phyloP scores from a whole-genome alignment of 345 rosid species.

The Litchi chinensis region DNA sequence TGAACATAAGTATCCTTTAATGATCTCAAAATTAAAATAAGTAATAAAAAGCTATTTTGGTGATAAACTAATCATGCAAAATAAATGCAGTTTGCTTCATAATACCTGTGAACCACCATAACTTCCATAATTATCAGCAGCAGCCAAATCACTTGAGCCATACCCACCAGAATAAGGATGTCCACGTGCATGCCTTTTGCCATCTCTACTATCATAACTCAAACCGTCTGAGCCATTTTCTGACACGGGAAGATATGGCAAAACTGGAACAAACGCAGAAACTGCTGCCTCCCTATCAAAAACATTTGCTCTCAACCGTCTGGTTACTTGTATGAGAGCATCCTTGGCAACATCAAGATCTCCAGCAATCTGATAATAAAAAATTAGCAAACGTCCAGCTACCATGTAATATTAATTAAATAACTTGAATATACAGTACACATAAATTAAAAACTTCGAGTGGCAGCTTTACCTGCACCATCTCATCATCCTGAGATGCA shows the following conservation, averaged over 20 bases:
- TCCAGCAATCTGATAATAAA: slow-evolving; percentile 69
- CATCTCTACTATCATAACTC: slow-evolving; percentile 69
- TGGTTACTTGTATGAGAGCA: slow-evolving; percentile 82
- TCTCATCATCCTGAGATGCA: slow-evolving; percentile 90
- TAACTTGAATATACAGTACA: neutral
- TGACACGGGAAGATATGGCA: slow-evolving; percentile 86
- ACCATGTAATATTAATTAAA: neutral
- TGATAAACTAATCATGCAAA: neutral
- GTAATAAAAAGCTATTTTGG: neutral
- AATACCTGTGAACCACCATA: slow-evolving; percentile 78
- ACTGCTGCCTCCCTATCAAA: slow-evolving; percentile 89
- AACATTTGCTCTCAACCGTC: slow-evolving; percentile 79
- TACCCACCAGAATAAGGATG: slow-evolving; percentile 75
- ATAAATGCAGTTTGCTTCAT: neutral
- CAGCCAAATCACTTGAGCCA: slow-evolving; percentile 61
- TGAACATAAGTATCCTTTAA: neutral
- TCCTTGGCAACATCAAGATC: slow-evolving; percentile 96
- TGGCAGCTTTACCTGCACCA: slow-evolving; percentile 79
- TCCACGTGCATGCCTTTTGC: slow-evolving; percentile 75
- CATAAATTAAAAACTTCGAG: slow-evolving; percentile 9
- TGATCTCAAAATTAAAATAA: no score
- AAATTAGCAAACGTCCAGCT: slow-evolving; percentile 14
- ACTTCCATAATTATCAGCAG: slow-evolving; percentile 65
- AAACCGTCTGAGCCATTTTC: slow-evolving; percentile 57
- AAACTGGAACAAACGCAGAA: slow-evolving; percentile 78